Percentiles rank a stretch among this genome's conserved stretches.
These are phyloP conservation scores for Phylloporus sp. DNA, from an alignment of 768 basidiomycete genomes.

Conservation along the genomic window DNA sequence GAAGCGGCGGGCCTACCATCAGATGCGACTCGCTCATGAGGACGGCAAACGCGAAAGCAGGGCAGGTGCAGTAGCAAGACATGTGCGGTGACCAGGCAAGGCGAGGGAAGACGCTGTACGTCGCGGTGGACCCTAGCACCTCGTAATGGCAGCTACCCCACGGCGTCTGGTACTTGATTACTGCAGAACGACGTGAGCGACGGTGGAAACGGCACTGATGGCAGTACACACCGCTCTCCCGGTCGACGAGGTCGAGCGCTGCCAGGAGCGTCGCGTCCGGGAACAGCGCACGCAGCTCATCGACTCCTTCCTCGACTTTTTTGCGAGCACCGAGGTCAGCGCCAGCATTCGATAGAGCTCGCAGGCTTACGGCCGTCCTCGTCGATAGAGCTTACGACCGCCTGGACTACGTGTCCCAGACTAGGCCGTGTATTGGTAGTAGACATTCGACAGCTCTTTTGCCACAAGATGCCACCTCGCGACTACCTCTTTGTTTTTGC, in stretches of 20 bases:
- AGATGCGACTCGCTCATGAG: constrained; percentile 54
- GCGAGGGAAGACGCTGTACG: constrained; percentile 51
- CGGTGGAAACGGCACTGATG: background rate
- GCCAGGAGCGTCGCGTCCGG: constrained; percentile 61
- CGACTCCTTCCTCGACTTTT: constrained; percentile 50
- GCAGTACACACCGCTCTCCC: constrained; percentile 49
- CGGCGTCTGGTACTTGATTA: constrained; percentile 53
- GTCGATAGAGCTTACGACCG: constrained; percentile 31
- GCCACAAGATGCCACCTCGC: constrained; percentile 16
- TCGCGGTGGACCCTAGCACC: constrained; percentile 61
- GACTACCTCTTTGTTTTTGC: constrained; percentile 72
- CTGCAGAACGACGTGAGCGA: constrained; percentile 32
- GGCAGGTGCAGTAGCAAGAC: constrained; percentile 67
- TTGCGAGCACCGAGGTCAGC: background rate
- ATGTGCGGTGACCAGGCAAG: constrained; percentile 38
- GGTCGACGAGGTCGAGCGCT: constrained; percentile 74
- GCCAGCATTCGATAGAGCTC: background rate
- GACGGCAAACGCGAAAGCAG: constrained; percentile 64
- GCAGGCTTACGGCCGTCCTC: constrained; percentile 29
- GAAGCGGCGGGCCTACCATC: constrained; percentile 43
- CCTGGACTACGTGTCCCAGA: constrained; percentile 26
- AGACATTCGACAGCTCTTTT: constrained; percentile 7
- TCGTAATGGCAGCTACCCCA: constrained; percentile 61
- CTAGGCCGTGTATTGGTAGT: constrained; percentile 13
- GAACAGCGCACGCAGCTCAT: constrained; percentile 52